Evolutionary conservation across 78 protist species (phyloP).

Genomic region (Dictyostelium firmibasis): DNA sequence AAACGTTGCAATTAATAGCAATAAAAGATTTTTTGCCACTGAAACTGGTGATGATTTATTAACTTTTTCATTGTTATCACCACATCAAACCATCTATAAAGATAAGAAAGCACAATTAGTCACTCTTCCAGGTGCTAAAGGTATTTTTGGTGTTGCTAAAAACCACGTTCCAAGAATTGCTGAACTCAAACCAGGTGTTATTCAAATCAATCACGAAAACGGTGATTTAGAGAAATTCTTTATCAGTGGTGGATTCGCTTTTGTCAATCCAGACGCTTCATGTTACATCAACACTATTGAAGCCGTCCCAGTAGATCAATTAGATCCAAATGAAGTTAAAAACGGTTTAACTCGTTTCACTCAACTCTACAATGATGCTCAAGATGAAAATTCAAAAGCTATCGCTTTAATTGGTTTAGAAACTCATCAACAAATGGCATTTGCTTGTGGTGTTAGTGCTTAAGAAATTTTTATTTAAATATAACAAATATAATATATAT

Average conservation of each 20-base stretch:
- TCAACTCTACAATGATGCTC: constrained; percentile 73
- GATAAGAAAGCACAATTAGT: constrained; percentile 54
- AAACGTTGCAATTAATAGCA: not conserved
- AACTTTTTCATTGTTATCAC: constrained; percentile 69
- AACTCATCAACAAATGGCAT: constrained; percentile 73
- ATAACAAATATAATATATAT: not conserved
- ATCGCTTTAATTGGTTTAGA: constrained; percentile 73
- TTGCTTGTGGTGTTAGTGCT: constrained; percentile 60
- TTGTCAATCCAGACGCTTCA: constrained; percentile 63
- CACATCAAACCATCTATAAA: constrained; percentile 80
- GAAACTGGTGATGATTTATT: constrained; percentile 33
- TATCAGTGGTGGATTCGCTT: constrained; percentile 81
- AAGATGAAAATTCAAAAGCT: constrained; percentile 55
- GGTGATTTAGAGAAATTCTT: constrained; percentile 71
- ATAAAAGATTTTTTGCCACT: constrained; percentile 37
- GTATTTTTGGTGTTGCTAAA: constrained; percentile 72
- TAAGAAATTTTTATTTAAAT: not conserved
- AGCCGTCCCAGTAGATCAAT: constrained; percentile 81
- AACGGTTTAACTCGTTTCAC: constrained; percentile 67
- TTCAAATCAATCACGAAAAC: constrained; percentile 59
- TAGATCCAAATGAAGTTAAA: constrained; percentile 67
- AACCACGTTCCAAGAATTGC: constrained; percentile 78
- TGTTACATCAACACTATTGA: constrained; percentile 77
- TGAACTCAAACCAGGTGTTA: constrained; percentile 79
- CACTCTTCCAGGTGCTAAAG: constrained; percentile 79